phyloP scores from a whole-genome alignment of 768 basidiomycete species.

The Suillus plorans region DNA sequence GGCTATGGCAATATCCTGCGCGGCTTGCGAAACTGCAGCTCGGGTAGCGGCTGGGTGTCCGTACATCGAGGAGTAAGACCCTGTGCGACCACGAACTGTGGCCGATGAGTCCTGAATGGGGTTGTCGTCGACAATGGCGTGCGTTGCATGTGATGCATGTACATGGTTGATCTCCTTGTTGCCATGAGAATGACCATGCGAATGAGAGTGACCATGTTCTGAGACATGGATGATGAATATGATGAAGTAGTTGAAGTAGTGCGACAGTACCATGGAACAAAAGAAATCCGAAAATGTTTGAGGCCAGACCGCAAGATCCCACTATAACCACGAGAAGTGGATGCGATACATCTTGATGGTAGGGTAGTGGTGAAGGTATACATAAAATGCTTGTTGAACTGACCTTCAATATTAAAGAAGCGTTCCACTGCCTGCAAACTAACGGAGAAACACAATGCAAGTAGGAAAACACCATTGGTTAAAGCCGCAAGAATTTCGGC shows the following conservation, averaged over 20 bases:
- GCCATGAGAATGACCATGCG: conserved; percentile 53
- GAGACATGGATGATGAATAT: conserved; percentile 13
- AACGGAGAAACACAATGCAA: conserved; percentile 96
- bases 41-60: conserved; percentile 74
- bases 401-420: conserved; percentile 83
- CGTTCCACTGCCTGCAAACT: conserved; percentile 88
- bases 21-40: conserved; percentile 75
- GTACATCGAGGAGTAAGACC: conserved; percentile 63
- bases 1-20: conserved; percentile 65
- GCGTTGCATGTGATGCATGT: conserved; percentile 41
- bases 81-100: conserved; percentile 34
- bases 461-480: conserved; percentile 93
- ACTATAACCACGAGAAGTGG: conserved; percentile 88
- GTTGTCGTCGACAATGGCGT: conserved; percentile 30
- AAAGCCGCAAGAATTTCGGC: conserved; percentile 95
- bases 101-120: conserved; percentile 18
- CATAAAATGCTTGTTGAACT: background rate
- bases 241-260: conserved; percentile 8
- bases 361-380: background rate
- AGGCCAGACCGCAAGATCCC: conserved; percentile 83
- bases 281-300: conserved; percentile 91
- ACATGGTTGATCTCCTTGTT: conserved; percentile 37
- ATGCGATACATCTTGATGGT: conserved; percentile 74
- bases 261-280: conserved; percentile 81
- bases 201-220: conserved; percentile 60